These are phyloP conservation scores for Trametes cinnabarina DNA, from an alignment of 768 basidiomycete genomes.

Conservation along the genomic window DNA sequence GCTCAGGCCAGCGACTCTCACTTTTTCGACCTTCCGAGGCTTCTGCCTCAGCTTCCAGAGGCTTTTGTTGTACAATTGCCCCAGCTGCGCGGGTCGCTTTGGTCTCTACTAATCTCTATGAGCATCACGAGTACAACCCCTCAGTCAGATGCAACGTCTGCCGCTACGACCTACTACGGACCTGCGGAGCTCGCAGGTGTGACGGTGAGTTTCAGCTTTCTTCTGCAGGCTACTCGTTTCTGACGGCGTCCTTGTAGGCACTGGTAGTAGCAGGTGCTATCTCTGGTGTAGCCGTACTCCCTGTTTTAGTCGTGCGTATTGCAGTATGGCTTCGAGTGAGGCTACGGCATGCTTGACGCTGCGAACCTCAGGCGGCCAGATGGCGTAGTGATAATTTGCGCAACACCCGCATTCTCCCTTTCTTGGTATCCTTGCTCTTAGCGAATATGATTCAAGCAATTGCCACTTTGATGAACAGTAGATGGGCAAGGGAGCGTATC, in stretches of 20 bases:
- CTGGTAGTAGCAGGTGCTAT: slow-evolving; percentile 28
- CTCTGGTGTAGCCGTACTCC: slow-evolving; percentile 28
- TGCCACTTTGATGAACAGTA: slow-evolving; percentile 31
- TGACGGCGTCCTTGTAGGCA: too few species aligned
- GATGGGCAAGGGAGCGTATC: slow-evolving; percentile 30
- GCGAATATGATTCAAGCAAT: slow-evolving; percentile 35
- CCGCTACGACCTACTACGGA: slow-evolving; percentile 1
- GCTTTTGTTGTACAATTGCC: neutral
- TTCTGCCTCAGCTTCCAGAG: slow-evolving; percentile 4
- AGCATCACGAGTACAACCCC: too few species aligned
- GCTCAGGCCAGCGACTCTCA: neutral
- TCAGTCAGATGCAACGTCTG: neutral
- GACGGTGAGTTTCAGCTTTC: neutral
- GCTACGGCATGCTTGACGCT: neutral
- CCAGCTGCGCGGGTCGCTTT: neutral
- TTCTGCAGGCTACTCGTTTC: neutral
- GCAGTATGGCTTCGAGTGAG: neutral
- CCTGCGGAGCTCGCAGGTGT: slow-evolving; percentile 12
- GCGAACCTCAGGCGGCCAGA: slow-evolving; percentile 15
- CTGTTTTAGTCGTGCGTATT: slow-evolving; percentile 20
- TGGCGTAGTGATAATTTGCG: slow-evolving; percentile 17
- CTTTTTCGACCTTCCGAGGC: neutral
- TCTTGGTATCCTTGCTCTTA: slow-evolving; percentile 32
- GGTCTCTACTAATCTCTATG: neutral
- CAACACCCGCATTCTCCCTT: slow-evolving; percentile 28